A percentile compares a stretch with the other conserved stretches of the same genome.
Evolutionary conservation across 495 filamentous ascomycete genomes (phyloP).

Genomic region (Daldinia caldariorum): DNA sequence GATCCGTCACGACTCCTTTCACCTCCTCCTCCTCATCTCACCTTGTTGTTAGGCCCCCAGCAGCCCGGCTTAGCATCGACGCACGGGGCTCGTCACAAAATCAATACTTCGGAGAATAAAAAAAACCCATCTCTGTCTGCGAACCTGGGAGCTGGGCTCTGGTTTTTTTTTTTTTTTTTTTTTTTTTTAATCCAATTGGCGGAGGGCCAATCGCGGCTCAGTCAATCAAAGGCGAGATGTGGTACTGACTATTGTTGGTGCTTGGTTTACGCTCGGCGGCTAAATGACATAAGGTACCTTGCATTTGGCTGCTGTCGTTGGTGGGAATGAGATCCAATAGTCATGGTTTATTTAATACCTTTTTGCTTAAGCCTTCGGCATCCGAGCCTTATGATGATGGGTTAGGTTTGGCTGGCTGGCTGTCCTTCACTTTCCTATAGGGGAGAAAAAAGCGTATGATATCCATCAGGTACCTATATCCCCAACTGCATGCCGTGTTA

Average conservation of each 20-base stretch:
- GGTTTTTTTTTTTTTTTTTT: too few species aligned
- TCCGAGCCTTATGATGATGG: not conserved
- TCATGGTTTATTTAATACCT: conserved; percentile 5
- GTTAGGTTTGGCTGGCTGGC: not conserved
- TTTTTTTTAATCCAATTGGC: not conserved
- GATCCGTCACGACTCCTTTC: conserved; percentile 2
- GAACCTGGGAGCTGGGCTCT: conserved; percentile 32
- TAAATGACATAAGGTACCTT: conserved; percentile 9
- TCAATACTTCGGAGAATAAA: conserved; percentile 15
- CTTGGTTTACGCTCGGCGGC: conserved; percentile 18
- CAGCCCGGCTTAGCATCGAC: conserved; percentile 2
- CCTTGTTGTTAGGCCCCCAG: conserved; percentile 8
- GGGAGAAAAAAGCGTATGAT: not conserved
- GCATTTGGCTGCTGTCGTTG: conserved; percentile 16
- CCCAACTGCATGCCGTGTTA: conserved; percentile 21
- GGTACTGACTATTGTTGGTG: conserved; percentile 4
- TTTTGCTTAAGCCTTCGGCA: not conserved
- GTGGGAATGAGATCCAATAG: conserved; percentile 22
- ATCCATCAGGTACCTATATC: not conserved
- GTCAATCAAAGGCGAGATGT: conserved; percentile 19
- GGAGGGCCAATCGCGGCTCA: not conserved
- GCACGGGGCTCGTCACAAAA: conserved; percentile 32
- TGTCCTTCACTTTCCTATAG: not conserved
- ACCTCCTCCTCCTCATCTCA: conserved; percentile 13
- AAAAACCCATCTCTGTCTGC: conserved; percentile 18